phyloP scores from a whole-genome alignment of 2,329 filamentous ascomycete species.

The Trichoderma arundinaceum region DNA sequence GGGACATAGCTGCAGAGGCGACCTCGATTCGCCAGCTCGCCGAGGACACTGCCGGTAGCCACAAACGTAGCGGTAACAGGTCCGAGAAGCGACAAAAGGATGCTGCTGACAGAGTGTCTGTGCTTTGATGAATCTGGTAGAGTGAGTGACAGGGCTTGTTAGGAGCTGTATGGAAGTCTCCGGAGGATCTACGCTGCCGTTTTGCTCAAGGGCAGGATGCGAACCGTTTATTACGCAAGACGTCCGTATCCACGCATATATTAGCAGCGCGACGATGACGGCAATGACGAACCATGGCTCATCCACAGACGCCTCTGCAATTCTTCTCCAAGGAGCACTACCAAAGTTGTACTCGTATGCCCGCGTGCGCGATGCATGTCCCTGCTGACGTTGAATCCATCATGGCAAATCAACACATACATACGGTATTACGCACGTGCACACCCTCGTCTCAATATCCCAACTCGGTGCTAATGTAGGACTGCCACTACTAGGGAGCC shows the following conservation, averaged over 20 bases:
- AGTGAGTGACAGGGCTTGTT: not conserved
- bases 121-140: not conserved
- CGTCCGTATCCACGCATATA: not conserved
- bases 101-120: too few species aligned
- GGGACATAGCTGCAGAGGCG: too few species aligned
- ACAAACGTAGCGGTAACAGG: too few species aligned
- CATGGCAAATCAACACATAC: not conserved
- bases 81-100: too few species aligned
- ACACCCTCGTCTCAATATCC: not conserved
- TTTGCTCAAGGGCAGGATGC: not conserved
- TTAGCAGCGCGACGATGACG: not conserved
- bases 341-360: not conserved
- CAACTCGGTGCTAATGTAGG: not conserved
- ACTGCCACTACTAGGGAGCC: not conserved
- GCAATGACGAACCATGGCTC: not conserved
- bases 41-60: too few species aligned
- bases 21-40: too few species aligned
- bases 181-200: not conserved
- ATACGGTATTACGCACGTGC: slow-evolving; percentile 6
- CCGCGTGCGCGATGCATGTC: not conserved
- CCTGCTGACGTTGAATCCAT: not conserved
- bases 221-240: not conserved
- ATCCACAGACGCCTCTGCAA: not conserved
- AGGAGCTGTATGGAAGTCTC: not conserved
- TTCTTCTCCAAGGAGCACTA: not conserved